Percentiles rank a stretch among this genome's conserved stretches.
phyloP scores from a whole-genome alignment of 257 asterid genomes.

The Petunia secreta region DNA sequence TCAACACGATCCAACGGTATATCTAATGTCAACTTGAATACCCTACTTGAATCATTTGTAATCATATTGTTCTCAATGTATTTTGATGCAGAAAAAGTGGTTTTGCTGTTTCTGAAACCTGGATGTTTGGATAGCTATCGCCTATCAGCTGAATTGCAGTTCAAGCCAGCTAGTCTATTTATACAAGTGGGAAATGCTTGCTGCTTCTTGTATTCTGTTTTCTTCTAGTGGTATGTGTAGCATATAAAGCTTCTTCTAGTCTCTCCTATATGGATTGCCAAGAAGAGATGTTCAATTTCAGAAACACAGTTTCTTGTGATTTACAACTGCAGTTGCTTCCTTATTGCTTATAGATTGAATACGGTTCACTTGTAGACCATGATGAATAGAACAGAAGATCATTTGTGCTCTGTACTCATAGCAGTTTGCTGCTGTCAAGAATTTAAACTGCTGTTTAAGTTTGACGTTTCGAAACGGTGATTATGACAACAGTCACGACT shows the following conservation, averaged over 20 bases:
- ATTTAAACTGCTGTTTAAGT: no score
- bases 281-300: not conserved
- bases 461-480: no score
- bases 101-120: conserved; percentile 43
- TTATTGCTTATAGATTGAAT: no score
- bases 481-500: no score
- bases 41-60: not conserved
- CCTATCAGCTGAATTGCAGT: not conserved
- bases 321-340: no score
- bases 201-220: not conserved
- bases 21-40: not conserved
- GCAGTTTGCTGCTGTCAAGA: no score
- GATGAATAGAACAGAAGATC: no score
- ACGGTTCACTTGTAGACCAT: no score
- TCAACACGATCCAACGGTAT: conserved; percentile 26
- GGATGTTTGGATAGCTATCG: not conserved
- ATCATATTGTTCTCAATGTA: not conserved
- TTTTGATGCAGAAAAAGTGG: conserved; percentile 36
- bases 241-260: not conserved
- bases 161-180: not conserved
- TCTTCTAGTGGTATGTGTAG: not conserved
- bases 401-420: no score
- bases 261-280: not conserved
- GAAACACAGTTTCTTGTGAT: not conserved
- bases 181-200: not conserved